Percentiles rank a stretch among this genome's conserved stretches.
phyloP scores from a whole-genome alignment of 106 monocot species.

The Phalaenopsis equestris region DNA sequence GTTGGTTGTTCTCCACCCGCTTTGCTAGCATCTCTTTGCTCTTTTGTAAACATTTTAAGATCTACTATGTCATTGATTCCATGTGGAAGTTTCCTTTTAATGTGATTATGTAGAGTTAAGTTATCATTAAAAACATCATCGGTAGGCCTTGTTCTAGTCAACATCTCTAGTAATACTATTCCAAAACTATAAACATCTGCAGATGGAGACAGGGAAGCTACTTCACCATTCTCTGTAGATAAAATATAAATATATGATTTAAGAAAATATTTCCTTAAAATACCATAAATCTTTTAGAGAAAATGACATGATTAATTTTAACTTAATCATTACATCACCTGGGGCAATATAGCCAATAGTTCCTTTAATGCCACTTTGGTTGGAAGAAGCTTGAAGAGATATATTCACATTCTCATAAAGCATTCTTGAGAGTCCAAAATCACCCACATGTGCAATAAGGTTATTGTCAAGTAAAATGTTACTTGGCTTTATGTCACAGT shows the following conservation, averaged over 20 bases:
- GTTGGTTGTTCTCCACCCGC: neutral
- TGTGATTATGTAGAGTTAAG: neutral
- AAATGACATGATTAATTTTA: neutral
- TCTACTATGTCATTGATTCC: constrained; percentile 3
- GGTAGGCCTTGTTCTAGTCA: constrained; percentile 20
- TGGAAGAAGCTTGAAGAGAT: neutral
- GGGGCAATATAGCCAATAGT: neutral
- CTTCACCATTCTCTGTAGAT: constrained; percentile 10
- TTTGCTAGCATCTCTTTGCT: neutral
- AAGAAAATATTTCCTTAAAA: neutral
- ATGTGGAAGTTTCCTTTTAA: neutral
- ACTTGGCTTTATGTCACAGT: too few relatives aligned
- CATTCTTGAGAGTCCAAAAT: too few relatives aligned
- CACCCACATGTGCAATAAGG: too few relatives aligned
- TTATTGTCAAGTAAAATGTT: too few relatives aligned
- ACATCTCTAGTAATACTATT: constrained; percentile 12
- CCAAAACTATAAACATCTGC: constrained; percentile 22
- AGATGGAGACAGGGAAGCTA: neutral
- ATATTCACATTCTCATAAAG: neutral
- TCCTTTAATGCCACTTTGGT: neutral
- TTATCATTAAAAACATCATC: constrained; percentile 4
- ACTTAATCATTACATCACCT: neutral
- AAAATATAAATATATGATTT: neutral
- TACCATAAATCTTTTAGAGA: neutral
- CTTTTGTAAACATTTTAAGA: neutral